These are phyloP conservation scores for Trapa bicornis DNA, from an alignment of 345 rosid species.

Conservation along the genomic window DNA sequence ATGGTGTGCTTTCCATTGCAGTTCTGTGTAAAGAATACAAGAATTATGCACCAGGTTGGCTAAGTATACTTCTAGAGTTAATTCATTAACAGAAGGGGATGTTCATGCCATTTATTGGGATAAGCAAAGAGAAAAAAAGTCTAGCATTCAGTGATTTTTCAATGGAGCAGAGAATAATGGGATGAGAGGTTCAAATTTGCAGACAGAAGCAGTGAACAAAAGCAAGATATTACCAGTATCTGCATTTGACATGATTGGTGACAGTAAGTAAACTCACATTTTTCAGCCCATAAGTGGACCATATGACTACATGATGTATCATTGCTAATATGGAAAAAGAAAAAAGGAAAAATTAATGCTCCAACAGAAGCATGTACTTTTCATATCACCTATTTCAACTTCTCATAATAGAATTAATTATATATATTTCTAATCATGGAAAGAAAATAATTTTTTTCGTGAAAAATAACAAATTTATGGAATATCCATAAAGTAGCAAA, in stretches of 20 bases:
- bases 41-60: background rate
- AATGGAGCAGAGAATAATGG: background rate
- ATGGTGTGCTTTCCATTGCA: constrained; percentile 40
- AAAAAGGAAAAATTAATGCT: background rate
- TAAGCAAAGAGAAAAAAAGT: no score
- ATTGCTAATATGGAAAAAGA: background rate
- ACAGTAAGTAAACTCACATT: background rate
- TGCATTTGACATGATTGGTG: background rate
- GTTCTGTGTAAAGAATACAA: constrained; percentile 25
- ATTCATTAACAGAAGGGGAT: background rate
- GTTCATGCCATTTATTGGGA: background rate
- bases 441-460: background rate
- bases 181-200: background rate
- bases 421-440: background rate
- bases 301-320: background rate
- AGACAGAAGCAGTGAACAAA: background rate
- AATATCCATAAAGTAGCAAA: background rate
- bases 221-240: background rate
- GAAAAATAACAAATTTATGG: background rate
- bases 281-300: background rate
- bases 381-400: background rate
- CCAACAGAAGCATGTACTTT: background rate
- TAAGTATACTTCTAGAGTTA: background rate
- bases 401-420: background rate
- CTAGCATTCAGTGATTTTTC: background rate